Conservation (phyloP, 345 rosid genomes). For the Lagerstroemia speciosa region DNA sequence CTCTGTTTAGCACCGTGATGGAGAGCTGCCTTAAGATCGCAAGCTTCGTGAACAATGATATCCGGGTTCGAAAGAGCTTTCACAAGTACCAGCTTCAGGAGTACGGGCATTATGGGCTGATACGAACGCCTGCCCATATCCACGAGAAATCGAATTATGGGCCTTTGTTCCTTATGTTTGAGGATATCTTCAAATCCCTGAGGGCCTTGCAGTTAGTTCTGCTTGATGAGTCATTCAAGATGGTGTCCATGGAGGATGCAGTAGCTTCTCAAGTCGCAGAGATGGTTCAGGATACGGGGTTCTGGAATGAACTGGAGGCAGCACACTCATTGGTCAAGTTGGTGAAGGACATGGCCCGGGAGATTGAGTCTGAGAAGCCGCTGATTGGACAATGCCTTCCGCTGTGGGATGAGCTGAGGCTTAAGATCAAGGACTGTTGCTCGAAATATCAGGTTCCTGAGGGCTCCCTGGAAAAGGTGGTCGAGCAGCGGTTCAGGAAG, state of each 20-base stretch:
- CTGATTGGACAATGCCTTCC: slow-evolving; percentile 90
- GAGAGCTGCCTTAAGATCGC: slow-evolving; percentile 65
- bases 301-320: slow-evolving; percentile 87
- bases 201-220: slow-evolving; percentile 64
- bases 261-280: slow-evolving; percentile 65
- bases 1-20: slow-evolving; percentile 51
- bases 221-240: slow-evolving; percentile 67
- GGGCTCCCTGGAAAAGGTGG: slow-evolving; percentile 59
- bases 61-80: slow-evolving; percentile 53
- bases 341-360: slow-evolving; percentile 75
- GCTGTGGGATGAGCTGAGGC: slow-evolving; percentile 77
- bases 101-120: slow-evolving; percentile 44
- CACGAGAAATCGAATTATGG: slow-evolving; percentile 31
- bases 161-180: slow-evolving; percentile 51
- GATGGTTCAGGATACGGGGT: slow-evolving; percentile 66
- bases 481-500: slow-evolving; percentile 79
- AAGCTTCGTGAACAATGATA: slow-evolving; percentile 52
- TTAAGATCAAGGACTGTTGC: slow-evolving; percentile 83
- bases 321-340: slow-evolving; percentile 64
- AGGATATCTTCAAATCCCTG: slow-evolving; percentile 68
- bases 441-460: slow-evolving; percentile 65
- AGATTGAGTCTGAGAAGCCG: slow-evolving; percentile 81
- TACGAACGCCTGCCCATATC: slow-evolving; percentile 53
- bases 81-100: slow-evolving; percentile 78
- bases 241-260: slow-evolving; percentile 71